Conservation (phyloP, 2,329 filamentous ascomycete species). For the Lomentospora prolificans region DNA sequence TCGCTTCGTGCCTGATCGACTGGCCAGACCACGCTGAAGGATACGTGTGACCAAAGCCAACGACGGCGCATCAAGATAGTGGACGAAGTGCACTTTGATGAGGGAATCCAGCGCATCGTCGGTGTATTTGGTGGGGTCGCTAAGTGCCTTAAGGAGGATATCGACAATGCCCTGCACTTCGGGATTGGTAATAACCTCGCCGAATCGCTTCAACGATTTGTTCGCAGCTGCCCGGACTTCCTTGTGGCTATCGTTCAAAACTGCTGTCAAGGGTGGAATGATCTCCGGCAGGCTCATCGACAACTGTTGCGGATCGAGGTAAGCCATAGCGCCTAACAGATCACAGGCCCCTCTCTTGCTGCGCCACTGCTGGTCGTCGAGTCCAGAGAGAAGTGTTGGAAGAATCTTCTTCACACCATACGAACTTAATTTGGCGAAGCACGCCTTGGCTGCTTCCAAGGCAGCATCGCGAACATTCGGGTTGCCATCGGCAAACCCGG, state of each 20-base stretch:
- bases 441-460: constrained; percentile 85
- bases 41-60: constrained; percentile 92
- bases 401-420: constrained; percentile 93
- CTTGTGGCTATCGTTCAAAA: constrained; percentile 96
- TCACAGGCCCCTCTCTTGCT: constrained; percentile 98
- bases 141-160: constrained; percentile 89
- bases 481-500: constrained; percentile 80
- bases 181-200: constrained; percentile 95
- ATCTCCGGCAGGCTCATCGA: constrained; percentile 89
- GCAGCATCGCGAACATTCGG: constrained; percentile 88
- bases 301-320: constrained; percentile 90
- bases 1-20: constrained; percentile 88
- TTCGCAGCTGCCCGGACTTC: constrained; percentile 89
- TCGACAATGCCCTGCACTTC: constrained; percentile 90
- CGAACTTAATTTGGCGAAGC: constrained; percentile 86
- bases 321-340: constrained; percentile 94
- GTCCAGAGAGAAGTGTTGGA: constrained; percentile 79
- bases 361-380: constrained; percentile 94
- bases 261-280: constrained; percentile 87
- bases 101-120: constrained; percentile 87
- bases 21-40: constrained; percentile 80
- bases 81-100: constrained; percentile 96
- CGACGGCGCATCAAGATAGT: constrained; percentile 96
- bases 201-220: constrained; percentile 91
- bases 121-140: constrained; percentile 94